Conservation (phyloP, 176 grass and related monocot genomes). For the Puya raimondii region DNA sequence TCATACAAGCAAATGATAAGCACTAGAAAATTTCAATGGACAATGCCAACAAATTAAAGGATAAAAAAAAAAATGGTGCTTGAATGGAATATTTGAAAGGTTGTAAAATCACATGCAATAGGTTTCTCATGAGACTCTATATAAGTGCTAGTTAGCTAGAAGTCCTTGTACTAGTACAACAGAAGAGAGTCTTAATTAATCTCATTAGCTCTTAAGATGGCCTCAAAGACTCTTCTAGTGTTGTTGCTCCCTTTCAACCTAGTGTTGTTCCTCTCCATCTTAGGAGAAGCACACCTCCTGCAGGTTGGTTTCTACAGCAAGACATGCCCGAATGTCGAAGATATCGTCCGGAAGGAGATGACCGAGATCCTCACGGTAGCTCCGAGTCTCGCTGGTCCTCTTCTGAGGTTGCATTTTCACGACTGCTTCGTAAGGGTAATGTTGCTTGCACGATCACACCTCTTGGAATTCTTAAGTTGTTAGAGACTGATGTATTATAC, state of each 20-base stretch:
- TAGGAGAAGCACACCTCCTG: slow-evolving; percentile 25
- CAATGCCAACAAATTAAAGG: too few relatives aligned
- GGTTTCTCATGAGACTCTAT: neutral
- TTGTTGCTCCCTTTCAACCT: slow-evolving; percentile 4
- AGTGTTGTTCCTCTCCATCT: slow-evolving; percentile 12
- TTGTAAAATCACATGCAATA: neutral
- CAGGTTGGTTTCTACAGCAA: slow-evolving; percentile 47
- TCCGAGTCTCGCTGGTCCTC: slow-evolving; percentile 39
- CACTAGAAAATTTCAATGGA: too few relatives aligned
- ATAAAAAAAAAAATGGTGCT: too few relatives aligned
- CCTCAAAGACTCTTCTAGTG: neutral
- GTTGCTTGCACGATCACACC: neutral
- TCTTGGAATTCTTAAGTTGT: slow-evolving; percentile 9
- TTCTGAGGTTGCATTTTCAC: slow-evolving; percentile 62
- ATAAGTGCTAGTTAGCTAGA: neutral
- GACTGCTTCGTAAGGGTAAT: slow-evolving; percentile 75
- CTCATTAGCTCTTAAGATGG: slow-evolving; percentile 8
- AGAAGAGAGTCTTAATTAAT: neutral
- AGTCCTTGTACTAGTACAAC: neutral
- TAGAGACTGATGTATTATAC: neutral
- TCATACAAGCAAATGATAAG: too few relatives aligned
- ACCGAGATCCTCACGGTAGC: slow-evolving; percentile 27
- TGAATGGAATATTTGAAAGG: too few relatives aligned
- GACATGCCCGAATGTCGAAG: slow-evolving; percentile 51
- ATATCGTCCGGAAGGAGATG: slow-evolving; percentile 53